A percentile compares a stretch with the other conserved stretches of the same genome.
Conservation (phyloP, 2,329 filamentous ascomycete species). For the Neodidymelliopsis sp. region DNA sequence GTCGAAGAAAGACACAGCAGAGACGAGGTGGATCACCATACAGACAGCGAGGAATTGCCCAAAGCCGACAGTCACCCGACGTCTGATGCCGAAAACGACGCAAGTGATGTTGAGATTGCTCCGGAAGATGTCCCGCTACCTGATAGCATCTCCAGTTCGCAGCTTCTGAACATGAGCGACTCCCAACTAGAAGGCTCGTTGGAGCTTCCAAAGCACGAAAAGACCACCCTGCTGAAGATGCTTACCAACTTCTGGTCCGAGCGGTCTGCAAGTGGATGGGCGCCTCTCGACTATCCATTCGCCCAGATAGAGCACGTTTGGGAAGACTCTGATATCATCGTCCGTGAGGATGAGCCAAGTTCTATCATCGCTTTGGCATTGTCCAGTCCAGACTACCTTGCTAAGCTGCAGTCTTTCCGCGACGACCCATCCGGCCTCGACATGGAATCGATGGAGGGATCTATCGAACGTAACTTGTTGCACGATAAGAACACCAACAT, state of each 20-base stretch:
- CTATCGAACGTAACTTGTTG: conserved; percentile 84
- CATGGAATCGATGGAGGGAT: conserved; percentile 62
- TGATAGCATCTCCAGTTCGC: conserved; percentile 65
- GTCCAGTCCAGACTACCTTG: conserved; percentile 84
- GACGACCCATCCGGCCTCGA: conserved; percentile 32
- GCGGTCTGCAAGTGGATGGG: conserved; percentile 93
- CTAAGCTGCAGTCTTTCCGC: conserved; percentile 76
- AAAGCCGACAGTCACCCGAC: conserved; percentile 47
- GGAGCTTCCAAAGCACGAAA: conserved; percentile 90
- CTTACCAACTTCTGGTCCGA: conserved; percentile 99
- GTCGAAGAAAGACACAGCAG: conserved; percentile 39
- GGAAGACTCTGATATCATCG: conserved; percentile 94
- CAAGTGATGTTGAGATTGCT: conserved; percentile 75
- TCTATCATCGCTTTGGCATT: conserved; percentile 94
- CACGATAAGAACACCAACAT: conserved; percentile 89
- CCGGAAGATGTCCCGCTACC: conserved; percentile 72
- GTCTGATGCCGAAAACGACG: conserved; percentile 60
- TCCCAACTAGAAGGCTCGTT: conserved; percentile 66
- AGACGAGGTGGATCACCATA: conserved; percentile 21
- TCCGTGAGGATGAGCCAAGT: conserved; percentile 95
- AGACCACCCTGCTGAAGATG: conserved; percentile 92
- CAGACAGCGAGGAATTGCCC: conserved; percentile 36
- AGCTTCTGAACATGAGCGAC: conserved; percentile 61
- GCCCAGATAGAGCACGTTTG: conserved; percentile 88
- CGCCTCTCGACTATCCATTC: conserved; percentile 89